phyloP scores from a whole-genome alignment of 495 filamentous ascomycete genomes.

The Trichoderma asperelloides region DNA sequence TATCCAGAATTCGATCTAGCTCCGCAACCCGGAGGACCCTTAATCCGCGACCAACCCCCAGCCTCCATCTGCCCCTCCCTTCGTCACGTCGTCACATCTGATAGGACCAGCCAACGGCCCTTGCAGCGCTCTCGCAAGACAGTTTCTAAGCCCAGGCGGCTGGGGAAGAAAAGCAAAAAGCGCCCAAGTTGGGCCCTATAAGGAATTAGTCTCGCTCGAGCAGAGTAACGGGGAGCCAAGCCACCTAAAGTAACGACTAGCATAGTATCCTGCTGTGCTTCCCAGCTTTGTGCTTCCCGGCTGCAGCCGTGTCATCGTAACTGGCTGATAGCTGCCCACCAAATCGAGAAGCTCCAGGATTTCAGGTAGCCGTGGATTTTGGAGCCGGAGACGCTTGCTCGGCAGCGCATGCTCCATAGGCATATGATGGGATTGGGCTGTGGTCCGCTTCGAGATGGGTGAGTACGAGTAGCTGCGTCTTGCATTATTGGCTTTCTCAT shows the following conservation, averaged over 20 bases:
- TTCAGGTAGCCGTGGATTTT: not conserved
- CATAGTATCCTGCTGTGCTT: not conserved
- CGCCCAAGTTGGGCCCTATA: not conserved
- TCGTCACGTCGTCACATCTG: not conserved
- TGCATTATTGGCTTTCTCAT: not conserved
- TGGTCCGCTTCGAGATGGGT: conserved; percentile 6
- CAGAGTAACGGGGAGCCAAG: not conserved
- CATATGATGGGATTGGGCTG: conserved; percentile 5
- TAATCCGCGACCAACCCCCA: not conserved
- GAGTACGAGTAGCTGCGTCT: not conserved
- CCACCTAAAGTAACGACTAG: not conserved
- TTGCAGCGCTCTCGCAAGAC: conserved; percentile 6
- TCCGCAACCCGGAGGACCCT: conserved; percentile 4
- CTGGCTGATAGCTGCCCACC: not conserved
- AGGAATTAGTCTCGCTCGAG: not conserved
- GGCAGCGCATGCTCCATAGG: not conserved
- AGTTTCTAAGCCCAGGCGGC: conserved; percentile 5
- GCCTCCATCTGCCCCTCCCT: conserved; percentile 5
- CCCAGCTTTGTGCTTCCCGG: not conserved
- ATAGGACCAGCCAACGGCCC: not conserved
- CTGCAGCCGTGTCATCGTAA: not conserved
- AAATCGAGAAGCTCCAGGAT: not conserved
- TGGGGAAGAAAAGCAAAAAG: not conserved
- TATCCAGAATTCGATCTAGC: conserved; percentile 1
- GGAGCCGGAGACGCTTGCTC: not conserved